These are phyloP conservation scores for Logfia minima DNA, from an alignment of 129 eudicot genomes.

Conservation along the genomic window DNA sequence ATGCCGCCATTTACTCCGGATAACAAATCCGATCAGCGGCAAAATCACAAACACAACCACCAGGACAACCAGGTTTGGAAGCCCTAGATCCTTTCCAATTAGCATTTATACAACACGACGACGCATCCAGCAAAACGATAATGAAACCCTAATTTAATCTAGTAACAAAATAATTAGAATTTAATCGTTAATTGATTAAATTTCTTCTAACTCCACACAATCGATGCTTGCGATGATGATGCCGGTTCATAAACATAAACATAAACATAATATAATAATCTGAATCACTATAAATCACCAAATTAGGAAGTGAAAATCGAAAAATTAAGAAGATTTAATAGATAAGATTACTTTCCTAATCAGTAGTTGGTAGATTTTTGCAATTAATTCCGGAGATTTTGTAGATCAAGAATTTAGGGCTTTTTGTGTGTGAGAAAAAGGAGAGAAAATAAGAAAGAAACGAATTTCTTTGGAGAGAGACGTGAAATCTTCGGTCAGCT, in stretches of 20 bases:
- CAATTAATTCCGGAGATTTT: conserved; percentile 17
- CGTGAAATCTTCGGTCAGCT: conserved; percentile 50
- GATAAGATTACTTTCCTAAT: not conserved
- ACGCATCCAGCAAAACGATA: conserved; percentile 37
- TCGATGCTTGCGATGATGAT: conserved; percentile 40
- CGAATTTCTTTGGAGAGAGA: conserved; percentile 36
- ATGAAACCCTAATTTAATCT: conserved; percentile 41
- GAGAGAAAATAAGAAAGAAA: conserved; percentile 34
- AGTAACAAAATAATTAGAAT: conserved; percentile 1
- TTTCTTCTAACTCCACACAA: conserved; percentile 23
- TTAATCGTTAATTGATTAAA: conserved; percentile 17
- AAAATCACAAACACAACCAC: conserved; percentile 40
- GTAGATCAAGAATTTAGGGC: conserved; percentile 55
- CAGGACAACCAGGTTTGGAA: conserved; percentile 51
- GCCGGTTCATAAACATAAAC: conserved; percentile 32
- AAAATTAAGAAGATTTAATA: not conserved
- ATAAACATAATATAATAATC: conserved; percentile 5
- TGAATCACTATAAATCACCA: not conserved
- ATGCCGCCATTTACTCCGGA: conserved; percentile 60
- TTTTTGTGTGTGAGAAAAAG: conserved; percentile 7
- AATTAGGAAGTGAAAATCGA: conserved; percentile 6
- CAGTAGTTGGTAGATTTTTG: conserved; percentile 24
- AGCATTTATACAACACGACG: conserved; percentile 60
- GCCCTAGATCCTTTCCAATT: conserved; percentile 73
- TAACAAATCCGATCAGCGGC: conserved; percentile 46